Evolutionary conservation across 2,329 filamentous ascomycete genomes (phyloP).

Genomic region (Pyrenochaeta sp.): DNA sequence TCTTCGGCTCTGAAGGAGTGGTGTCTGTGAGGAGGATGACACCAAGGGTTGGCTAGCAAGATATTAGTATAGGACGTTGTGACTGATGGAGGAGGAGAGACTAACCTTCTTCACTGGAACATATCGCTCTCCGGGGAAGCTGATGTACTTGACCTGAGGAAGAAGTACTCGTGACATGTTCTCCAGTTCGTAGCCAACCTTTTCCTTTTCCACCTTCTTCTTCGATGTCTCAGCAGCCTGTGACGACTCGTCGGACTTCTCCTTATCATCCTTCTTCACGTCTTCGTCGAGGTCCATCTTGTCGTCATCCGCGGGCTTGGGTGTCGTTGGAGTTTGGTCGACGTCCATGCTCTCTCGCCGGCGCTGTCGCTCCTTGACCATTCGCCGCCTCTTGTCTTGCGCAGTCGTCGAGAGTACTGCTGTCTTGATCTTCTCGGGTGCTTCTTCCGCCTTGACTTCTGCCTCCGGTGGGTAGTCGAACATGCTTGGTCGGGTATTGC

Average conservation of each 20-base stretch:
- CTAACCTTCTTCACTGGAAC: conserved; percentile 88
- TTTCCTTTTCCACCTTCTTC: conserved; percentile 95
- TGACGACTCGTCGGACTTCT: conserved; percentile 64
- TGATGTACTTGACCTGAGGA: conserved; percentile 92
- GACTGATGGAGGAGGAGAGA: background rate
- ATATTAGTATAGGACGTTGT: conserved; percentile 25
- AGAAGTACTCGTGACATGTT: conserved; percentile 97
- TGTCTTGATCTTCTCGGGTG: conserved; percentile 91
- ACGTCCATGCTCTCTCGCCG: conserved; percentile 95
- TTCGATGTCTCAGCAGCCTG: conserved; percentile 67
- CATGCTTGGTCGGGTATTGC: conserved; percentile 89
- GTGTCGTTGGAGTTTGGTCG: conserved; percentile 78
- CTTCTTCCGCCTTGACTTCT: conserved; percentile 92
- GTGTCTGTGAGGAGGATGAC: conserved; percentile 91
- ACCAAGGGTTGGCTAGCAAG: conserved; percentile 81
- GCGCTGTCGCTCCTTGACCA: conserved; percentile 91
- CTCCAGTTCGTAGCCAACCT: conserved; percentile 92
- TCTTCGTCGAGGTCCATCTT: conserved; percentile 81
- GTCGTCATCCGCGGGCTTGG: conserved; percentile 71
- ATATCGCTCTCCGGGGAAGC: conserved; percentile 88
- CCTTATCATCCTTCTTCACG: conserved; percentile 51
- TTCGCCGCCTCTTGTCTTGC: conserved; percentile 92
- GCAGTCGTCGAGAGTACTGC: conserved; percentile 96
- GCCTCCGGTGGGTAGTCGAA: conserved; percentile 98
- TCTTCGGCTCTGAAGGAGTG: conserved; percentile 77